These are phyloP conservation scores for Debaryomyces nepalensis DNA, from an alignment of 1,139 yeast species.

Conservation along the genomic window DNA sequence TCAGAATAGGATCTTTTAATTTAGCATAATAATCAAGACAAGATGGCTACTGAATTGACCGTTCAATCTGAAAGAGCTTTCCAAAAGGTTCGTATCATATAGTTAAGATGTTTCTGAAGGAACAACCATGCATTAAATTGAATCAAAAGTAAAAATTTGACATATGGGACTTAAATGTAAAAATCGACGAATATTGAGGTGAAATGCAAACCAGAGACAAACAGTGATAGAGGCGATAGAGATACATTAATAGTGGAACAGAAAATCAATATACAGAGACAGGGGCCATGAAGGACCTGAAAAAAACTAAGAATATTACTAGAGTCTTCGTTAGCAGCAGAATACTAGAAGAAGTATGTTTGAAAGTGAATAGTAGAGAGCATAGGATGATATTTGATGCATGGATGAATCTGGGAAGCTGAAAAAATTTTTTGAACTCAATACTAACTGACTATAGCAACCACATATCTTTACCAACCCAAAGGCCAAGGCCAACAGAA, in stretches of 20 bases:
- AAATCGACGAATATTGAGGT: background rate
- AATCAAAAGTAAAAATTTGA: background rate
- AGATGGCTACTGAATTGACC: constrained; percentile 99
- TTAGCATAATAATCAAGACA: constrained; percentile 26
- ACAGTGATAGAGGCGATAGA: background rate
- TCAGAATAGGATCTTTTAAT: constrained; percentile 18
- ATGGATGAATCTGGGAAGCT: too few relatives aligned
- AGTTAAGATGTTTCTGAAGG: background rate
- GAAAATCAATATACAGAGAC: too few relatives aligned
- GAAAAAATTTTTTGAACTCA: background rate
- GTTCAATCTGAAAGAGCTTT: constrained; percentile 99
- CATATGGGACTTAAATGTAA: constrained; percentile 2
- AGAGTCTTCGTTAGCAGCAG: too few relatives aligned
- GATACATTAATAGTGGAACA: background rate
- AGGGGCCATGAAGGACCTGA: too few relatives aligned
- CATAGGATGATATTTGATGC: background rate
- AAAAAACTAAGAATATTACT: too few relatives aligned
- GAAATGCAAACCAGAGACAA: background rate
- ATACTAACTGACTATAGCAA: constrained; percentile 70
- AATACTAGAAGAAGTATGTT: too few relatives aligned
- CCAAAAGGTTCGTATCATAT: constrained; percentile 86
- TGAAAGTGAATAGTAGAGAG: too few relatives aligned
- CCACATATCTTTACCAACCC: constrained; percentile 99
- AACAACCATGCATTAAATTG: background rate
- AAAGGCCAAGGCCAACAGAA: constrained; percentile 98